Evolutionary conservation across 345 rosid species (phyloP).

Genomic region (Reutealis trisperma): DNA sequence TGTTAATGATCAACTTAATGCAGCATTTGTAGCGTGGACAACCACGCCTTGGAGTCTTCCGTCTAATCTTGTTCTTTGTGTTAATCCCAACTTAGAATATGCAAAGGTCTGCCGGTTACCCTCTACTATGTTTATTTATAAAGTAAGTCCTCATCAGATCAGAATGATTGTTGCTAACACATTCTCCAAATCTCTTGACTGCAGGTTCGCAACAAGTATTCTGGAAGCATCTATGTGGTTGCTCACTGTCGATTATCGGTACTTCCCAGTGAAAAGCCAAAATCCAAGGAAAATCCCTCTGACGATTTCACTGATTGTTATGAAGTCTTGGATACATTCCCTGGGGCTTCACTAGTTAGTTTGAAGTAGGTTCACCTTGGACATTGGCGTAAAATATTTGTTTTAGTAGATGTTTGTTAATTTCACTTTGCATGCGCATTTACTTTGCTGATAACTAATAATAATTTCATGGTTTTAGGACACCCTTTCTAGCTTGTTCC

Average conservation of each 20-base stretch:
- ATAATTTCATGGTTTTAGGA: no score
- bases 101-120: constrained; percentile 49
- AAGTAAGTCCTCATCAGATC: background rate
- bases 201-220: constrained; percentile 70
- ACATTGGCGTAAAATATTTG: no score
- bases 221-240: constrained; percentile 66
- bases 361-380: background rate
- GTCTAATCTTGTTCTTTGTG: constrained; percentile 89
- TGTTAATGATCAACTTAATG: constrained; percentile 68
- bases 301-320: constrained; percentile 55
- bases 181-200: background rate
- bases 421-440: no score
- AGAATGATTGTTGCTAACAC: background rate
- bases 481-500: no score
- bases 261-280: constrained; percentile 81
- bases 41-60: constrained; percentile 98
- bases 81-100: constrained; percentile 66
- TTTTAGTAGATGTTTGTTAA: no score
- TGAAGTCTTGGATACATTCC: constrained; percentile 60
- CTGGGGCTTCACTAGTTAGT: constrained; percentile 41
- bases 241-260: constrained; percentile 77
- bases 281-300: constrained; percentile 45
- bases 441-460: no score
- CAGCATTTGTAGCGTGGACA: constrained; percentile 90
- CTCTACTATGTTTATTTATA: background rate